Evolutionary conservation across 208 protist species (phyloP).

Genomic region (Leishmania turanica): DNA sequence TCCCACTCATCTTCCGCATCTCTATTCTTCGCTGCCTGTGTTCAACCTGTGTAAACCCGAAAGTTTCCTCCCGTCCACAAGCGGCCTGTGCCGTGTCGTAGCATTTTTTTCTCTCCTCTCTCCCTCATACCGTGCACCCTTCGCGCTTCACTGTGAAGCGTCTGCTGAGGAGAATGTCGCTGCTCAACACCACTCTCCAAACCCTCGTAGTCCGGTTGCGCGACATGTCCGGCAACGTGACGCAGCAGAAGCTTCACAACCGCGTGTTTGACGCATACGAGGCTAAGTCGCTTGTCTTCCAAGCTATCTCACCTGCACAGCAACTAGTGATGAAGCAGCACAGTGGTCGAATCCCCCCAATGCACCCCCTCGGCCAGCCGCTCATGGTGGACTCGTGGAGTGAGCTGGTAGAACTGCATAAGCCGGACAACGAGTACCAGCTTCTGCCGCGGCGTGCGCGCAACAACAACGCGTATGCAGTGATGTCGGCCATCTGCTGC

Average conservation of each 20-base stretch:
- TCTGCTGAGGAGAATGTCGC: slow-evolving; percentile 51
- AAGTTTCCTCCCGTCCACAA: background rate
- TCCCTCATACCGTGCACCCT: background rate
- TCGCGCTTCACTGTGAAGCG: background rate
- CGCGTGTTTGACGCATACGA: slow-evolving; percentile 92
- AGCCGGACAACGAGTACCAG: slow-evolving; percentile 80
- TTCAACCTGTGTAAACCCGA: background rate
- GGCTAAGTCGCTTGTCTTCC: slow-evolving; percentile 89
- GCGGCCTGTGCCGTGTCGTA: background rate
- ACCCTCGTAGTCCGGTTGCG: slow-evolving; percentile 82
- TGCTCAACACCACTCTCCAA: slow-evolving; percentile 86
- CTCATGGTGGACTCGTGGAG: slow-evolving; percentile 77
- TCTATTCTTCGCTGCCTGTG: background rate
- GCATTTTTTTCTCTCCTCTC: background rate
- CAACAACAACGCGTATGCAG: slow-evolving; percentile 72
- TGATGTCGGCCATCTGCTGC: slow-evolving; percentile 74
- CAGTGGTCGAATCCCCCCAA: slow-evolving; percentile 59
- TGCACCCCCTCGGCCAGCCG: slow-evolving; percentile 83
- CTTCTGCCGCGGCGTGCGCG: slow-evolving; percentile 77
- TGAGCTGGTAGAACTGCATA: slow-evolving; percentile 73
- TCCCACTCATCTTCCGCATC: too few relatives aligned
- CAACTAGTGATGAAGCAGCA: slow-evolving; percentile 75
- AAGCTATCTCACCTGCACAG: slow-evolving; percentile 79
- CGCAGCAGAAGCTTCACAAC: slow-evolving; percentile 90
- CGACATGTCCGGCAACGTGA: slow-evolving; percentile 87